A percentile compares a stretch with the other conserved stretches of the same genome.
Conservation (phyloP, 345 rosid genomes). For the Conringia planisiliqua region DNA sequence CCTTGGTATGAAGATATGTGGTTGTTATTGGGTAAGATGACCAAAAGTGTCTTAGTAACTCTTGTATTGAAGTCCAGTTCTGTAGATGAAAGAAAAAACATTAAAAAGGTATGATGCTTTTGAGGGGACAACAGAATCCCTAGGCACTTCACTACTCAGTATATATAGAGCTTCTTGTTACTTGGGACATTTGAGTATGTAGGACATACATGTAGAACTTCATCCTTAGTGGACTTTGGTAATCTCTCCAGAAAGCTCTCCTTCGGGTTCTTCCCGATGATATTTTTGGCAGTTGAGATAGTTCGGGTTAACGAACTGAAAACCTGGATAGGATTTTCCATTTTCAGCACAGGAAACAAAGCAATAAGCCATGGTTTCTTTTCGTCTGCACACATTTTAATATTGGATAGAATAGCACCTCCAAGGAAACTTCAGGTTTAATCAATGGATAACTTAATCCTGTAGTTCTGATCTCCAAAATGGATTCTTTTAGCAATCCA, state of each 20-base stretch:
- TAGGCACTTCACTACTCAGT: too few relatives aligned
- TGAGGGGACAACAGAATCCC: background rate
- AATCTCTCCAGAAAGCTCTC: constrained; percentile 72
- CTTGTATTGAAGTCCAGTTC: constrained; percentile 47
- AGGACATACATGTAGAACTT: constrained; percentile 44
- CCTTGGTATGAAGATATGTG: constrained; percentile 68
- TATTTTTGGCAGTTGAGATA: constrained; percentile 67
- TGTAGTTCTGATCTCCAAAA: constrained; percentile 42
- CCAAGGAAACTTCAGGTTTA: constrained; percentile 59
- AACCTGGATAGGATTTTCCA: constrained; percentile 47
- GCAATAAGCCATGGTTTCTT: background rate
- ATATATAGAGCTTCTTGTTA: background rate
- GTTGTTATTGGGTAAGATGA: constrained; percentile 91
- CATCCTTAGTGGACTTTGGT: constrained; percentile 61
- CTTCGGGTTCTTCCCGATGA: constrained; percentile 61
- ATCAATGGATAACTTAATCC: constrained; percentile 62
- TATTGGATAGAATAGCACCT: constrained; percentile 37
- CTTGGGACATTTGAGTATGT: background rate
- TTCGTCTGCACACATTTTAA: background rate
- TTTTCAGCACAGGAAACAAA: background rate
- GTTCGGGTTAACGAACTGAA: constrained; percentile 59
- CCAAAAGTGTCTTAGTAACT: constrained; percentile 67
- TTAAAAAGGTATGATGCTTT: too few relatives aligned
- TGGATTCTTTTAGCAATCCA: constrained; percentile 54
- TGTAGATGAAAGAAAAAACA: constrained; percentile 31